These are phyloP conservation scores for Solanum gracilifrons DNA, from an alignment of 257 asterid species.

Conservation along the genomic window DNA sequence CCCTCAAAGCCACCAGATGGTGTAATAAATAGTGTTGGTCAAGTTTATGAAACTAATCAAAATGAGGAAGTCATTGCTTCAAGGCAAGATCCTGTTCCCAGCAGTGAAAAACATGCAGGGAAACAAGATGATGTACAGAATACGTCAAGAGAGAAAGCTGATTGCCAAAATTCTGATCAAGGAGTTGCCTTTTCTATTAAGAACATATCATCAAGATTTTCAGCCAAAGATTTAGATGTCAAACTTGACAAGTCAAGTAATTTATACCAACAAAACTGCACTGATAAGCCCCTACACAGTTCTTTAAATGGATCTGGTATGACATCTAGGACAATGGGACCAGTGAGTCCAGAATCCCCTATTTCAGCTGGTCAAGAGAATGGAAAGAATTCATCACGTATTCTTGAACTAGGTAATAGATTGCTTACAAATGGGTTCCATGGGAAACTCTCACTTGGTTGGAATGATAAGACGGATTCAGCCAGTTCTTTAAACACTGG, in stretches of 20 bases:
- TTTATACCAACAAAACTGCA: slow-evolving; percentile 17
- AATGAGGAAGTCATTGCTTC: slow-evolving; percentile 17
- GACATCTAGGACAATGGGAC: slow-evolving; percentile 18
- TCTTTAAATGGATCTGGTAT: slow-evolving; percentile 19
- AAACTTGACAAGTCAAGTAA: slow-evolving; percentile 40
- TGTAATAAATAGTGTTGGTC: slow-evolving; percentile 19
- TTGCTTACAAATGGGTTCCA: slow-evolving; percentile 46
- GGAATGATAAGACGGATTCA: slow-evolving; percentile 15
- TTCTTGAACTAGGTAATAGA: slow-evolving; percentile 47
- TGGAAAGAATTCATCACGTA: slow-evolving; percentile 41
- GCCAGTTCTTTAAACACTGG: slow-evolving; percentile 17
- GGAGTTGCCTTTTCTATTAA: slow-evolving; percentile 31
- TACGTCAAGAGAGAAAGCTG: slow-evolving; percentile 15
- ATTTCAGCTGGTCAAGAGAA: slow-evolving; percentile 24
- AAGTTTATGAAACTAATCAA: slow-evolving; percentile 14
- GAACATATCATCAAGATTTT: slow-evolving; percentile 53
- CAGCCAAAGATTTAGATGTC: slow-evolving; percentile 65
- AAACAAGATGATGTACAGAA: slow-evolving; percentile 21
- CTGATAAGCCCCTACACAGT: slow-evolving; percentile 5
- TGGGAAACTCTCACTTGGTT: slow-evolving; percentile 28
- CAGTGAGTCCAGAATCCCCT: slow-evolving; percentile 18
- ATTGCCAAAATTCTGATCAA: slow-evolving; percentile 27
- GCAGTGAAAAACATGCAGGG: slow-evolving; percentile 16
- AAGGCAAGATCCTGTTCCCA: slow-evolving; percentile 2
- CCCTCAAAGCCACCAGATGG: slow-evolving; percentile 96